Evolutionary conservation across 2,329 filamentous ascomycete species (phyloP).

Genomic region (Epichloe sylvatica): DNA sequence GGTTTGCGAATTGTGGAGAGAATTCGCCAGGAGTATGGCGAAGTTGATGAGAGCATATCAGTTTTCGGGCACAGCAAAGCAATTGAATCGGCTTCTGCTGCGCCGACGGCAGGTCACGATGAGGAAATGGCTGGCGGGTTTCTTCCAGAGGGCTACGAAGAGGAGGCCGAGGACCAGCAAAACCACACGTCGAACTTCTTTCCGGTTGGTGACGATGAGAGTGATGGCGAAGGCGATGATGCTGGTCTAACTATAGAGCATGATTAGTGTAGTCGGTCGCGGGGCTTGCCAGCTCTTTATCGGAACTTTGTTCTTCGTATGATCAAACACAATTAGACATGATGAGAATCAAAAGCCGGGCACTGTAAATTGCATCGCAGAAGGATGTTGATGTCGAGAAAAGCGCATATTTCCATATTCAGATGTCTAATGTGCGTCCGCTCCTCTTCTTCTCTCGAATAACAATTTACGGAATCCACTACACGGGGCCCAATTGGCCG

Average conservation of each 20-base stretch:
- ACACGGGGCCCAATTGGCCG: too few species aligned
- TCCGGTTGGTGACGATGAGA: conserved; percentile 30
- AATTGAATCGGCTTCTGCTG: conserved; percentile 5
- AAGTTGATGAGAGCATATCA: conserved; percentile 37
- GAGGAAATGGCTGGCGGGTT: conserved; percentile 49
- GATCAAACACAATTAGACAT: too few species aligned
- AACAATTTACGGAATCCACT: too few species aligned
- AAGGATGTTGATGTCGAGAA: too few species aligned
- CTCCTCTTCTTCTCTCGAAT: too few species aligned
- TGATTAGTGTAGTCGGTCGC: conserved; percentile 1
- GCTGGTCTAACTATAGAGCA: conserved; percentile 23
- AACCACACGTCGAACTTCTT: conserved; percentile 33
- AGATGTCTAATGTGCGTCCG: too few species aligned
- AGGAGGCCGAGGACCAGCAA: conserved; percentile 27
- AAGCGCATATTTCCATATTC: too few species aligned
- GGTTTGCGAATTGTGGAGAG: conserved; percentile 71
- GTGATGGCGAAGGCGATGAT: conserved; percentile 21
- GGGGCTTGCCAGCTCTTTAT: not conserved
- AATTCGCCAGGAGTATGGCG: conserved; percentile 62
- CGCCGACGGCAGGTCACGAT: conserved; percentile 19
- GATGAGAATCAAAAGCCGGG: too few species aligned
- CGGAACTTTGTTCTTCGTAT: too few species aligned
- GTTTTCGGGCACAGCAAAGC: conserved; percentile 37
- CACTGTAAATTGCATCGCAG: not conserved
- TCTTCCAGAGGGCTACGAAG: conserved; percentile 41